Base-by-base conservation (phyloP, 2,329 filamentous ascomycete genomes). In the Grosmannia penicillata region DNA sequence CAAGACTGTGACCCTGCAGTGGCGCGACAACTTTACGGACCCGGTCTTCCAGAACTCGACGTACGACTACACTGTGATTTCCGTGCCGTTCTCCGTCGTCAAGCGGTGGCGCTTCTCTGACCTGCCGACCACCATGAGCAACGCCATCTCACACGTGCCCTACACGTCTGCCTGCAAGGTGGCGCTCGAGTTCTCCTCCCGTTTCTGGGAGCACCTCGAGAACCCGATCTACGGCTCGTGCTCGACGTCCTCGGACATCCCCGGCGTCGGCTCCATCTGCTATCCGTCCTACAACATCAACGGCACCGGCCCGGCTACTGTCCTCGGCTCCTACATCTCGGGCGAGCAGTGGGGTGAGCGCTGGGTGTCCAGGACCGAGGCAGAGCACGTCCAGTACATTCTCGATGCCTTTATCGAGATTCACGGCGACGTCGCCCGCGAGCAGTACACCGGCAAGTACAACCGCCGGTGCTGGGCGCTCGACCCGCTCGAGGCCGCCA, bases 221-320 rank as follows among this genome's bases (percentile, higher is more conserved):
- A 60, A 60, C 34, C 65, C 66, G 6, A 82, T 83, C 51, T 62
- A 70, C 42, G 78, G 79, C 11, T 72, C 75, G 7, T 82, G 77
- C 49, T 70, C 67, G 33, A 63, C 63, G 4, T 45, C 47, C 1
- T 68, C 64, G 2, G 69, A 79, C 45, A 76, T 79, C 39, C 64
- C 72, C 0, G 70, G 72, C 21, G 65, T 81, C 39, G 71, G 73
- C 19, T 64, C 56, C 33, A 63, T 79, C 43, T 81, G 75, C 62
- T 82, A 81, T 53, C 78, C 78, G 0, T 68, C 69, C 6, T 81
- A 80, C 58, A 62, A 72, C 44, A 60, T 82, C 52, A 82, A 81
- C 57, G 65, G 65, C 29, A 72, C 68, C 0, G 68, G 73, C 0
- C 74, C 72, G 0, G 76, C 75, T 7, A 66, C 73, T 1, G 64